Base-by-base conservation (phyloP, 2,329 filamentous ascomycete species). In the Beauveria sp. region DNA sequence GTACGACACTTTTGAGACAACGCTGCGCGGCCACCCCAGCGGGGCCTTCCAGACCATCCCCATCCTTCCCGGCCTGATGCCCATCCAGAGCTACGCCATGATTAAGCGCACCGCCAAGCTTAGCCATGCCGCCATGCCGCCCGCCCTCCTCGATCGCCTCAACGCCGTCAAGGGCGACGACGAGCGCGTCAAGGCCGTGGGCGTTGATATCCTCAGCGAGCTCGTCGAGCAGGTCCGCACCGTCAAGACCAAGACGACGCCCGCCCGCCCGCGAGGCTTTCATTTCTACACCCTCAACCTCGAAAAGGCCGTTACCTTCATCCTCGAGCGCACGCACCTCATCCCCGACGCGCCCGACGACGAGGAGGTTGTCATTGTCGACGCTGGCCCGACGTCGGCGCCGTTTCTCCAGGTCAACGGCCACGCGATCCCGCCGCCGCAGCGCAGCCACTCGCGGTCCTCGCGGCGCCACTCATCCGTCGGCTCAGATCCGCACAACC, bases 251-350 rank as follows among this genome's bases (percentile, higher is more conserved):
- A 77, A 78, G 66, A 81, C 78, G 0, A 81, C 78, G 0, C 78
- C 79, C 12, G 82, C 83, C 3, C 88, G 86, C 22, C 82, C 34
- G 34, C 34, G 86, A 67, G 95, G 95, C 6, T 96, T 97, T 74
- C 95, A 99, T 72, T 98, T 99, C 75, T 99, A 97, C 75, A 98
- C 95, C 0, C 79, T 99, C 57, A 99, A 99, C 71, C 79, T 98
- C 38, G 93, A 98, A 74, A 99, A 98, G 76, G 90, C 92, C 0
- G 93, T 99, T 3, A 91, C 93, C 0, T 95, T 97, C 69, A 93
- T 98, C 64, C 76, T 98, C 0, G 93, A 98, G 77, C 81, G 89
- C 61, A 91, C 89, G 30, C 77, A 88, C n/a, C 82, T 99, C 60
- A 96, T 98, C 60, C 89, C 90, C 5, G 79, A 82, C 1, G 75